Evolutionary conservation across 768 basidiomycete species (phyloP), one percentile per base, ranked within the genome.

Genomic region (Agaricus bisporus): DNA sequence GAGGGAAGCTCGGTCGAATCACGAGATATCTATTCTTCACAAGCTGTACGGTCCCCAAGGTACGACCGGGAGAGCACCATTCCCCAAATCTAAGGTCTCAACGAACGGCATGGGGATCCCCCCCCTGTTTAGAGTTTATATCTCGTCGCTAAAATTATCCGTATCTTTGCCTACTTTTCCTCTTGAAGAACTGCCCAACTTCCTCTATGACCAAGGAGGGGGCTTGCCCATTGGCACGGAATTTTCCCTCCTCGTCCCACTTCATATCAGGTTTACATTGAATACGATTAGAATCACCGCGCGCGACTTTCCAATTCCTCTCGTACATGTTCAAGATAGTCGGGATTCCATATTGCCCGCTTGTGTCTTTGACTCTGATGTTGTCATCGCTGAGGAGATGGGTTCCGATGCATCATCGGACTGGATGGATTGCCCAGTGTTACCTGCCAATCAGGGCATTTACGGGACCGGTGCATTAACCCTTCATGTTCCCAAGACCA

Each of bases 341-440:
- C 15, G 38, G n/a, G 32, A 41, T 25, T 57, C 65, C 17, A 68
- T 60, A 5, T 60, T 67, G 17, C 65, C 78, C 10, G 76, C 79
- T 0, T 81, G 85, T 68, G 74, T 78, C 20, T 86, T 91, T 63
- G 80, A 85, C 56, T 80, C 85, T 11, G 86, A 92, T 61, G 67
- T 97, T 45, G 87, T 95, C 52, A 75, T 95, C 43, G 91, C 83
- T 0, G 94, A 98, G 69, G 92, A 97, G 68, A 81, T 90, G 72
- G 87, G 88, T 1, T 75, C 78, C 7, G 72, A 76, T 1, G 63
- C 73, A 32, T 88, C 88, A 0, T 79, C 87, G 32, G 76, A 87
- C 56, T 89, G 87, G 83, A 71, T 92, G 18, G 66, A 82, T 14
- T 89, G 85, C 60, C 71, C 75, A 4, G 74, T 97, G 56, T 70